These are phyloP conservation scores for Ceratocystis lukuohia DNA, from an alignment of 2,329 filamentous ascomycete species.

Conservation along the genomic window DNA sequence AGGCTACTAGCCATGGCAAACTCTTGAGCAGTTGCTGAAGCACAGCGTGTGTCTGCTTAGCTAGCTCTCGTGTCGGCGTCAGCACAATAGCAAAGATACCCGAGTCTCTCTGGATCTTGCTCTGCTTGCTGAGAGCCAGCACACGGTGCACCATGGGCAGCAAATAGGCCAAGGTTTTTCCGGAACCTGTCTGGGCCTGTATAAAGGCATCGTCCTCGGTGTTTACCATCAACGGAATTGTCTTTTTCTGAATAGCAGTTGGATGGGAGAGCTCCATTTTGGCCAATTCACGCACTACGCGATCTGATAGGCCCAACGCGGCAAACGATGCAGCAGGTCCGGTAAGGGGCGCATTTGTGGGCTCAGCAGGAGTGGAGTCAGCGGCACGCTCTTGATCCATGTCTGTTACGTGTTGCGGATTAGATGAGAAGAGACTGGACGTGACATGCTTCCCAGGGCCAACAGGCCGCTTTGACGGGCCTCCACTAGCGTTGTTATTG, in stretches of 20 bases:
- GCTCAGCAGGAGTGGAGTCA: slow-evolving; percentile 44
- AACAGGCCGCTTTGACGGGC: slow-evolving; percentile 6
- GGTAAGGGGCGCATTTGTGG: slow-evolving; percentile 81
- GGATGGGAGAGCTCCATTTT: slow-evolving; percentile 84
- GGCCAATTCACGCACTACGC: slow-evolving; percentile 67
- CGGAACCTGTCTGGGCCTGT: slow-evolving; percentile 91
- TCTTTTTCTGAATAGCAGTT: slow-evolving; percentile 86
- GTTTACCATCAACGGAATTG: slow-evolving; percentile 65
- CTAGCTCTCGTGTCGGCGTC: slow-evolving; percentile 83
- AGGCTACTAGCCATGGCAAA: slow-evolving; percentile 86
- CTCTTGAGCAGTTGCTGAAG: slow-evolving; percentile 76
- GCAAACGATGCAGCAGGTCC: slow-evolving; percentile 78
- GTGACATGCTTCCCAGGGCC: slow-evolving; percentile 47
- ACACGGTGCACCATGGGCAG: slow-evolving; percentile 84
- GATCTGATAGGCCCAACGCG: slow-evolving; percentile 66
- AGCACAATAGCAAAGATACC: slow-evolving; percentile 90
- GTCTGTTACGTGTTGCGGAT: slow-evolving; percentile 58
- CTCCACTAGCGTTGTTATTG: not conserved
- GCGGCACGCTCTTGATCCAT: slow-evolving; percentile 39
- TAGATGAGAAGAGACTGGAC: slow-evolving; percentile 85
- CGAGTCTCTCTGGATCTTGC: slow-evolving; percentile 62
- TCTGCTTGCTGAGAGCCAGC: slow-evolving; percentile 55
- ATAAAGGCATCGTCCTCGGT: slow-evolving; percentile 86
- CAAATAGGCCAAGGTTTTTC: slow-evolving; percentile 93
- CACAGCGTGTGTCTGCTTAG: slow-evolving; percentile 82